Evolutionary conservation across 2,329 filamentous ascomycete species (phyloP), one percentile per base, ranked within the genome.

Genomic region (Cryphonectria radicalis): DNA sequence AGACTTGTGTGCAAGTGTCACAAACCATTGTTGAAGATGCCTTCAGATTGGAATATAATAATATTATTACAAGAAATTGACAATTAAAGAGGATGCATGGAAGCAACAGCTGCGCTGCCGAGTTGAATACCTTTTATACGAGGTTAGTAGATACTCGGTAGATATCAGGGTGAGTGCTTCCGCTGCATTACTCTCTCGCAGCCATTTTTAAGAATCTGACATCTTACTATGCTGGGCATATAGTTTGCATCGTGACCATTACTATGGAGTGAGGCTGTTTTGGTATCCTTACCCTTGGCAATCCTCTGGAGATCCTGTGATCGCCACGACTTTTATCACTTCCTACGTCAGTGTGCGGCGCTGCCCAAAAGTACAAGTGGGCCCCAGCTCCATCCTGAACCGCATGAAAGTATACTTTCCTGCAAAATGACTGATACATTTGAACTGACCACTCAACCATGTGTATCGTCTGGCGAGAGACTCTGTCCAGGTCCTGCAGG

Each of bases 1-100:
- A 64, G 35, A 64, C 62, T 22, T 40, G 37, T n/a, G 62, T 64
- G 40, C 62, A 64, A 28, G 40, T 64, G 14, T 64, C 62, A 22
- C 62, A 64, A 4, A 46, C 8, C 62, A 64, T 64, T 64, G 13
- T 46, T 46, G 62, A 8, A 4, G 62, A 8, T 4, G 40, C 7
- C 7, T 42, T 4, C 13, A 3, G 40, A 11, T n/a, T 11, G 28
- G 25, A 10, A 19, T 60, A 11, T 22, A 50, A 8, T 28, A 19
- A 50, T 32, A 32, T 32, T 32, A 4, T 32, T 32, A 32, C 32
- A n/a, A 8, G 6, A 22, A 22, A 32, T 32, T 32, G 32, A 4
- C 32, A 25, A 25, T 53, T 22, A n/a, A 28, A 32, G 11, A 57
- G 53, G 53, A 32, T 14, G 53, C 1, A 28, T 57, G 13, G 11